Conservation (phyloP, 176 grass and related monocot genomes). For the Aegilops longissima region DNA sequence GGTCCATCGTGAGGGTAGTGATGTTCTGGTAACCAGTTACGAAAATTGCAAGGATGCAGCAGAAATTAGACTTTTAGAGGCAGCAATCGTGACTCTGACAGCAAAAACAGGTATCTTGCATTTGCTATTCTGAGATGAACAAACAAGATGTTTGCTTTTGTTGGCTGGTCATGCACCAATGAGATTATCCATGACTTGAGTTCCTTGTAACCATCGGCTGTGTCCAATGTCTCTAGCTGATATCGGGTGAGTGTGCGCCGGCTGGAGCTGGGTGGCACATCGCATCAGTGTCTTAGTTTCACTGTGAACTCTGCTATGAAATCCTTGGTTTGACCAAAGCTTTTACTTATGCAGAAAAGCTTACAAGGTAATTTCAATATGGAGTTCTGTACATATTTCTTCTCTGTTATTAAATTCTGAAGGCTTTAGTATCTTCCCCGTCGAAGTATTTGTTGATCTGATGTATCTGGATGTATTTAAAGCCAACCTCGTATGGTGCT, state of each 20-base stretch:
- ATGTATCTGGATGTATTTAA: background rate
- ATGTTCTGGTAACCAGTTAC: background rate
- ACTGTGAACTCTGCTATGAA: background rate
- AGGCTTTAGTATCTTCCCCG: background rate
- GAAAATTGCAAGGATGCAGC: background rate
- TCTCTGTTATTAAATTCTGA: background rate
- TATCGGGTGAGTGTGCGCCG: background rate
- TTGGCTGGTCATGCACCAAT: background rate
- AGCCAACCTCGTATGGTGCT: background rate
- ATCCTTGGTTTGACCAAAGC: background rate
- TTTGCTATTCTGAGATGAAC: conserved; percentile 18
- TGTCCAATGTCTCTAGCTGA: background rate
- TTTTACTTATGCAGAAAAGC: background rate
- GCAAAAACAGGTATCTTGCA: background rate
- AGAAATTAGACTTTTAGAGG: background rate
- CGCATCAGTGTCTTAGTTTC: background rate
- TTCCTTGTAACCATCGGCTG: background rate
- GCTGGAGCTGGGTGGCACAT: background rate
- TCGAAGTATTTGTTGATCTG: background rate
- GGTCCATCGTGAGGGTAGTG: background rate
- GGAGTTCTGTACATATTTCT: background rate
- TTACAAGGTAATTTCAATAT: background rate
- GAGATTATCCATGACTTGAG: background rate
- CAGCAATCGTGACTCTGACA: background rate
- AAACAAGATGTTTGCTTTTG: background rate